A percentile compares a stretch with the other conserved stretches of the same genome.
Conservation (phyloP, 495 filamentous ascomycete species). For the Neurospora discreta region DNA sequence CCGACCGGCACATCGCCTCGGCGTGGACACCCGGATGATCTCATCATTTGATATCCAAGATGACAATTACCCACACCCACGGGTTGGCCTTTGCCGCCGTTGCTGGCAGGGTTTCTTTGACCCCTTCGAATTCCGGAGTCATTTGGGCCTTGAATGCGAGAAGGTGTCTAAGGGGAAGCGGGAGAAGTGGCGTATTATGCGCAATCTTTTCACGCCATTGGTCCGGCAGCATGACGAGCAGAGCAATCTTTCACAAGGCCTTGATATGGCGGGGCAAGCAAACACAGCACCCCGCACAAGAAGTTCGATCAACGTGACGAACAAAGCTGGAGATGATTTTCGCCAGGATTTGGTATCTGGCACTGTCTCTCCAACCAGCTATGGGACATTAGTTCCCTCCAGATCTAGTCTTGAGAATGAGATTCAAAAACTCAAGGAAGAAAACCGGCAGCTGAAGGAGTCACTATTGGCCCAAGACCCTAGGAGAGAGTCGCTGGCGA, state of each 20-base stretch:
- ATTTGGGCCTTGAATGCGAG: slow-evolving; percentile 12
- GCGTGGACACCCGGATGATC: slow-evolving; percentile 15
- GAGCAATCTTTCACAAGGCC: background rate
- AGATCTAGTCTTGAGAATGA: background rate
- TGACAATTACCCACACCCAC: slow-evolving; percentile 13
- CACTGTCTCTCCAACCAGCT: background rate
- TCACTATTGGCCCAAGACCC: background rate
- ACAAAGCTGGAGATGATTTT: background rate
- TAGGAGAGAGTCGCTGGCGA: background rate
- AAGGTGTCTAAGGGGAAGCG: slow-evolving; percentile 24
- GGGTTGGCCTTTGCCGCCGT: slow-evolving; percentile 18
- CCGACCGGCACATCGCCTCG: slow-evolving; percentile 21
- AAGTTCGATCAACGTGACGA: background rate
- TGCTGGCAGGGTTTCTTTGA: slow-evolving; percentile 20
- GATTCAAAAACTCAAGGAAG: background rate
- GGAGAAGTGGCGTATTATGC: slow-evolving; percentile 24
- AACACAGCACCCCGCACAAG: background rate
- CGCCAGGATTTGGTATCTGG: background rate
- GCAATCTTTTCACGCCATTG: slow-evolving; percentile 20
- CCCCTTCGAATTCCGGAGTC: slow-evolving; percentile 11
- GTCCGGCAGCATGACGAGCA: background rate
- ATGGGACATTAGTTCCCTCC: background rate
- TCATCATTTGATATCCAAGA: slow-evolving; percentile 23
- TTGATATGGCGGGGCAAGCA: background rate
- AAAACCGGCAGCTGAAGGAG: background rate